phyloP scores from a whole-genome alignment of 2,329 filamentous ascomycete species.

The Lasiodiplodia sp. region DNA sequence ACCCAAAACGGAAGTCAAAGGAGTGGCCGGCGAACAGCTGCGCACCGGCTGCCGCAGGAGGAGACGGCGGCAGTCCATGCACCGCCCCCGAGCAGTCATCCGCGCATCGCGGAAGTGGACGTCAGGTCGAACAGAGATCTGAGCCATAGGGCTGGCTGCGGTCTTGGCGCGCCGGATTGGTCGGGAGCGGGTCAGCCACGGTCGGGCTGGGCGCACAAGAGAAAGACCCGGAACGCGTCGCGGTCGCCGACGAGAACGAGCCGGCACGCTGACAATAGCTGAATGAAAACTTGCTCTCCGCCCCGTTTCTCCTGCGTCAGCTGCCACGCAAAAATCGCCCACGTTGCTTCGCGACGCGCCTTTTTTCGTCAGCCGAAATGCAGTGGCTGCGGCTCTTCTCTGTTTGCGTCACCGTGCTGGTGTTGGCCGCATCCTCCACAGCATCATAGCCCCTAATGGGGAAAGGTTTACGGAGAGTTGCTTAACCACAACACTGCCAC shows the following conservation, averaged over 20 bases:
- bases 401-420: background rate
- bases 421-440: background rate
- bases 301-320: constrained; percentile 12
- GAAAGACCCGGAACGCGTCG: constrained; percentile 4
- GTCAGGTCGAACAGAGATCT: constrained; percentile 10
- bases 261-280: constrained; percentile 22
- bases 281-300: constrained; percentile 11
- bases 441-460: background rate
- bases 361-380: background rate
- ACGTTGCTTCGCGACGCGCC: background rate
- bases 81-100: constrained; percentile 12
- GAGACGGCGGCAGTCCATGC: constrained; percentile 7
- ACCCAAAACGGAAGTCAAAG: background rate
- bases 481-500: background rate
- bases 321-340: constrained; percentile 13
- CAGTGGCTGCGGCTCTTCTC: background rate
- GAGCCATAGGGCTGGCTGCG: constrained; percentile 23
- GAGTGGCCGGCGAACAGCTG: background rate
- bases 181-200: background rate
- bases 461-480: background rate
- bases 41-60: background rate
- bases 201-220: constrained; percentile 10
- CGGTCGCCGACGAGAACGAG: constrained; percentile 21
- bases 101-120: background rate
- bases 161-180: constrained; percentile 1